Evolutionary conservation across 108 stramenopile genomes (phyloP), one percentile per base, ranked within the genome.

Genomic region (Skeletonema potamos): DNA sequence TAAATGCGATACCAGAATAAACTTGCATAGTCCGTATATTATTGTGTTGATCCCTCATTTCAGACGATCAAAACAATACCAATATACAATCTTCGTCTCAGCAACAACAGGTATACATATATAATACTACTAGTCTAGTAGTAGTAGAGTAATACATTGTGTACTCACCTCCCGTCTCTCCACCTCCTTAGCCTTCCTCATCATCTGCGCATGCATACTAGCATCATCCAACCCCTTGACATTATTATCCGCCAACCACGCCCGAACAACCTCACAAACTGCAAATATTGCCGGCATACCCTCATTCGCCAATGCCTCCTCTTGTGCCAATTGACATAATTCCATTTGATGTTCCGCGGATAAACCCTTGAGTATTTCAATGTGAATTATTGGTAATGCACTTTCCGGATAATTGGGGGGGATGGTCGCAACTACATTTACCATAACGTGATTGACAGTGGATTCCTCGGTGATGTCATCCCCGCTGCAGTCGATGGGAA

Each of bases 181-280:
- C 61, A 73, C 78, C 59, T 93, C 92, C 66, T 86, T 85, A 15
- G 78, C 82, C 64, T 86, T 82, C 54, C 92, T 64, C 85, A 92
- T 84, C 92, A 93, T 96, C 70, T 91, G 92, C 1, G 92, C 92
- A 73, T 92, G 86, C 92, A 93, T 93, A 24, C 79, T 82, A 7
- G 77, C 68, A 80, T 96, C 94, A 74, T 93, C 94, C 73, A 90
- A 69, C n/a, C 94, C 94, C 79, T 91, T 89, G 34, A 83, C 81
- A 68, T 96, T 96, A 66, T 96, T 86, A 67, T 93, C 92, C 9
- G 81, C 84, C 44, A 96, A 64, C 94, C 94, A 96, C 62, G 85
- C 88, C 26, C 91, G 76, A 30, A 96, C 69, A 17, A 75, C 76
- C 72, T 96, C 94, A 33, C 89, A 89, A 7, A 96, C 82, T 27